Percentiles rank a stretch among this genome's conserved stretches.
Evolutionary conservation across 176 grass and related monocot species (phyloP).

Genomic region (barley (Hordeum vulgare)): DNA sequence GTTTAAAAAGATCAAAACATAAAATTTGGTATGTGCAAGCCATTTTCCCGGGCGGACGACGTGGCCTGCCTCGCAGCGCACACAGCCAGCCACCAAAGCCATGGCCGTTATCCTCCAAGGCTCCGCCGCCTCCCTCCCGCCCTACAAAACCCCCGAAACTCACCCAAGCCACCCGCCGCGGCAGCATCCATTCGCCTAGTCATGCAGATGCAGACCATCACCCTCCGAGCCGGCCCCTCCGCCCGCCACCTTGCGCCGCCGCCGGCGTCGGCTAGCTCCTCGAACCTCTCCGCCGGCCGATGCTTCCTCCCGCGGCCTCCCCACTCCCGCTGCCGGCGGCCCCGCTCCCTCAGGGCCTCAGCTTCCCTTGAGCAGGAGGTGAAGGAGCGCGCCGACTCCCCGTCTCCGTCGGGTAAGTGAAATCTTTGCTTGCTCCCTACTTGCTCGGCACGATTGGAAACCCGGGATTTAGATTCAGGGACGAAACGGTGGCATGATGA

Average conservation of each 20-base stretch:
- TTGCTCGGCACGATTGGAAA: not conserved
- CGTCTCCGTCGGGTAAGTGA: slow-evolving; percentile 26
- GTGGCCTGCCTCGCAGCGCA: slow-evolving; percentile 26
- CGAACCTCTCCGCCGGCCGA: not conserved
- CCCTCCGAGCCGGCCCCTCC: slow-evolving; percentile 16
- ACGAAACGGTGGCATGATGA: not conserved
- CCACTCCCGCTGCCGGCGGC: not conserved
- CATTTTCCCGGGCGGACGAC: not conserved
- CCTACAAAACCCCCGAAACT: slow-evolving; percentile 23
- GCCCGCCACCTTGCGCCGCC: slow-evolving; percentile 22
- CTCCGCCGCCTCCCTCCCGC: slow-evolving; percentile 20
- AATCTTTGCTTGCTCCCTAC: not conserved
- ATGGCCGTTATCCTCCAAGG: slow-evolving; percentile 30
- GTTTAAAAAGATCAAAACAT: too few species aligned
- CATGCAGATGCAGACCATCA: slow-evolving; percentile 47
- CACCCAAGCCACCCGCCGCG: slow-evolving; percentile 37
- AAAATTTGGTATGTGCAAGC: too few species aligned
- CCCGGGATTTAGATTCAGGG: not conserved
- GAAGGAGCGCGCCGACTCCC: slow-evolving; percentile 35
- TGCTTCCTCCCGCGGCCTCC: slow-evolving; percentile 13
- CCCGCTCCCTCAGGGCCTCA: slow-evolving; percentile 22
- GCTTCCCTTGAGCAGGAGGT: slow-evolving; percentile 47
- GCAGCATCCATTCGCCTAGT: not conserved
- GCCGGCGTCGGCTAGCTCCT: not conserved
- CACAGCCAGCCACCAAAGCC: not conserved